Evolutionary conservation across 169 alveolate species (phyloP).

Genomic region (Plasmodium malariae): DNA sequence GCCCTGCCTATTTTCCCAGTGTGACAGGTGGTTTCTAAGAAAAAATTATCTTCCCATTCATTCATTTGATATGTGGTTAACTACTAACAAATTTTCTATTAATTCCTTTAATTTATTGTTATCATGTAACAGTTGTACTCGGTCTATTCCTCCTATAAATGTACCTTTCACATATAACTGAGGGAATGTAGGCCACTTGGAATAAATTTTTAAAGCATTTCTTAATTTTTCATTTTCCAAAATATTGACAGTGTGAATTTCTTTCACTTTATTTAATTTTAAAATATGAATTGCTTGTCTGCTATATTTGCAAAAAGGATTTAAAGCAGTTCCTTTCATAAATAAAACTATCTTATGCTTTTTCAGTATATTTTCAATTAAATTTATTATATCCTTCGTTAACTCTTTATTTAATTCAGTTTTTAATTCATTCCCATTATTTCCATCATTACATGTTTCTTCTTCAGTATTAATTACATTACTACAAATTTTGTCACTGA

Average conservation of each 20-base stretch:
- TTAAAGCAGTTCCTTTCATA: constrained; percentile 88
- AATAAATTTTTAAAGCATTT: constrained; percentile 91
- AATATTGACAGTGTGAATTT: constrained; percentile 88
- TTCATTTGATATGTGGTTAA: no score
- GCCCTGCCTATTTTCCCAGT: no score
- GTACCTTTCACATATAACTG: constrained; percentile 91
- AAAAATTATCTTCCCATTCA: no score
- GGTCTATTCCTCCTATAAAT: constrained; percentile 93
- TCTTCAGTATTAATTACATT: not conserved
- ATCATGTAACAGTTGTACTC: constrained; percentile 90
- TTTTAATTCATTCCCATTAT: not conserved
- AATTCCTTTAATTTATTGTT: constrained; percentile 89
- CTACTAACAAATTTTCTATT: constrained; percentile 43
- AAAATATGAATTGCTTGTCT: constrained; percentile 85
- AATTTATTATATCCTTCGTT: constrained; percentile 32
- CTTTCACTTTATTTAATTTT: constrained; percentile 81
- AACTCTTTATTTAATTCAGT: constrained; percentile 51
- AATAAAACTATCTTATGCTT: constrained; percentile 82
- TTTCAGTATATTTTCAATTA: constrained; percentile 77
- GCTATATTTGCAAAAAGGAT: constrained; percentile 88
- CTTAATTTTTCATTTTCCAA: constrained; percentile 88
- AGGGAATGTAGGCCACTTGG: constrained; percentile 96
- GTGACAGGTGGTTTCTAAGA: no score
- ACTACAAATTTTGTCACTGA: not conserved
- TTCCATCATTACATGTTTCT: not conserved